Evolutionary conservation across 306 rosid genomes (phyloP).

Genomic region (Dicorynia guianensis): DNA sequence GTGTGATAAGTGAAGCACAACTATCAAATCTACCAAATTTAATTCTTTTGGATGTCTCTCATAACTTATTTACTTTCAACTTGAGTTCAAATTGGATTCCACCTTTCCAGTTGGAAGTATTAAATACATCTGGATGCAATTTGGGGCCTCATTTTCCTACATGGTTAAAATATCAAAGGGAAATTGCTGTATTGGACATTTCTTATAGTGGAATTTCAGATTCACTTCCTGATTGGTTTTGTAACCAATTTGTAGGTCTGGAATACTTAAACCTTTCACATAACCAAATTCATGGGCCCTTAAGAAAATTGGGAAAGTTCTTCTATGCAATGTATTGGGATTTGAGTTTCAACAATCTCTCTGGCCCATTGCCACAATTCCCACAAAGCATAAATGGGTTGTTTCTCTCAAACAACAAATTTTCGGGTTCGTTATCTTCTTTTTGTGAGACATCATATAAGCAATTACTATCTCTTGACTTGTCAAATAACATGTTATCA

Average conservation of each 20-base stretch:
- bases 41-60: neutral
- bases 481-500: too few relatives aligned
- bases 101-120: neutral
- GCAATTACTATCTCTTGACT: too few relatives aligned
- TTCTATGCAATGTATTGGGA: too few relatives aligned
- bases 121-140: constrained; percentile 9
- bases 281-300: too few relatives aligned
- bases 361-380: too few relatives aligned
- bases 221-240: constrained; percentile 39
- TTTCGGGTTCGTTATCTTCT: too few relatives aligned
- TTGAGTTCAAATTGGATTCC: constrained; percentile 40
- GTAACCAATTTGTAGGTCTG: neutral
- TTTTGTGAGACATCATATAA: too few relatives aligned
- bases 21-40: constrained; percentile 32
- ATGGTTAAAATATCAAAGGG: constrained; percentile 46
- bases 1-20: constrained; percentile 35
- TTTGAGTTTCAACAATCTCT: too few relatives aligned
- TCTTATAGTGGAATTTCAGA: constrained; percentile 23
- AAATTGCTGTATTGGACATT: neutral
- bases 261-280: constrained; percentile 17
- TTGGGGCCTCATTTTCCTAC: constrained; percentile 51
- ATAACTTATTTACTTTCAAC: constrained; percentile 40
- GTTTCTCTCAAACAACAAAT: too few relatives aligned
- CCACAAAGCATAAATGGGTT: too few relatives aligned
- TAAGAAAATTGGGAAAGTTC: too few relatives aligned